phyloP scores from a whole-genome alignment of 768 basidiomycete genomes.

The Suillus discolor region DNA sequence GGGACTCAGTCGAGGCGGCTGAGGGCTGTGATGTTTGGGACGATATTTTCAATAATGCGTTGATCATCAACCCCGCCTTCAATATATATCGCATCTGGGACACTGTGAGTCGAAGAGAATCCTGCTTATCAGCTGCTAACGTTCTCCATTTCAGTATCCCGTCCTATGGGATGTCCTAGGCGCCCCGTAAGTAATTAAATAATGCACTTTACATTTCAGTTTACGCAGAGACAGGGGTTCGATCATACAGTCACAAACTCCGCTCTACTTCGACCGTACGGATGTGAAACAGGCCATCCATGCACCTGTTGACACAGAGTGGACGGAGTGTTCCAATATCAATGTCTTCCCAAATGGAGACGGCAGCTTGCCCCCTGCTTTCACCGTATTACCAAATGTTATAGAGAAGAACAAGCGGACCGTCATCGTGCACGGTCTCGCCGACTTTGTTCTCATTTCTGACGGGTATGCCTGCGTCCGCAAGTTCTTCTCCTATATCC shows the following conservation, averaged over 20 bases:
- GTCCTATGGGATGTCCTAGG: conserved; percentile 80
- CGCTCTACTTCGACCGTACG: conserved; percentile 68
- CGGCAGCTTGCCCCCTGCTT: conserved; percentile 58
- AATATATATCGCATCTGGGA: conserved; percentile 80
- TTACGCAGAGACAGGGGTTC: conserved; percentile 45
- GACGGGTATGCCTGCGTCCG: conserved; percentile 52
- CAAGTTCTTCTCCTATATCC: neutral
- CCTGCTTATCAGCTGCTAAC: neutral
- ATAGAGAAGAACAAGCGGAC: conserved; percentile 73
- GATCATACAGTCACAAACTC: conserved; percentile 55
- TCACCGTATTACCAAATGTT: conserved; percentile 70
- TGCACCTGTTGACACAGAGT: conserved; percentile 60
- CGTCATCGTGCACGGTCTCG: conserved; percentile 73
- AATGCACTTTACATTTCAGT: neutral
- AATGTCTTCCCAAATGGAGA: conserved; percentile 68
- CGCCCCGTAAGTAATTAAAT: conserved; percentile 57
- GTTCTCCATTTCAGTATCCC: conserved; percentile 43
- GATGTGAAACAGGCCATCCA: conserved; percentile 72
- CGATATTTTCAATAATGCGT: conserved; percentile 60
- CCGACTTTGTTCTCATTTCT: conserved; percentile 73
- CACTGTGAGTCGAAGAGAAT: conserved; percentile 38
- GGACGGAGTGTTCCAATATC: conserved; percentile 63
- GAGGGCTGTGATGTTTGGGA: conserved; percentile 70
- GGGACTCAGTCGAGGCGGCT: conserved; percentile 47
- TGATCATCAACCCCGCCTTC: conserved; percentile 72